Evolutionary conservation across 805 yeast species (phyloP).

Genomic region (Suhomyces emberorum): DNA sequence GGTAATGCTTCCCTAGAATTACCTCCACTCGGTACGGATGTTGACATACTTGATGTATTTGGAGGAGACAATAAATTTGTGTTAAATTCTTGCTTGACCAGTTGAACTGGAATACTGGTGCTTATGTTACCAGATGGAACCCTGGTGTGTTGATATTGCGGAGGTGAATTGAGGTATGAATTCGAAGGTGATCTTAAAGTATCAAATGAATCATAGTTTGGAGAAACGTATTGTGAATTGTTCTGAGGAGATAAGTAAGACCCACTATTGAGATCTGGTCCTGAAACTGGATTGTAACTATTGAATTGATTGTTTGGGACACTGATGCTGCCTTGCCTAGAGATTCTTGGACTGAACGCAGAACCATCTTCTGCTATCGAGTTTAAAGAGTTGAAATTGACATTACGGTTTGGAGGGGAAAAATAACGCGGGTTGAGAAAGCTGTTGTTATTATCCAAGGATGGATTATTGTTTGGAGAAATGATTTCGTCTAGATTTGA

Average conservation of each 20-base stretch:
- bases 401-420: slow-evolving; percentile 31
- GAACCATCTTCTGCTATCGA: slow-evolving; percentile 31
- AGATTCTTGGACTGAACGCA: slow-evolving; percentile 28
- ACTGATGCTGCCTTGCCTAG: slow-evolving; percentile 32
- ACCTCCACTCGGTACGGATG: slow-evolving; percentile 27
- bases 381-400: slow-evolving; percentile 26
- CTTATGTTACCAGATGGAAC: slow-evolving; percentile 15
- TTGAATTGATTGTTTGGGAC: slow-evolving; percentile 14
- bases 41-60: slow-evolving; percentile 18
- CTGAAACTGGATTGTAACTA: slow-evolving; percentile 7
- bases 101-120: slow-evolving; percentile 23
- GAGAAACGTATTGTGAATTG: slow-evolving; percentile 30
- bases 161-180: slow-evolving; percentile 38
- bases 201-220: slow-evolving; percentile 31
- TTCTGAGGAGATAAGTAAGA: slow-evolving; percentile 36
- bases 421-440: slow-evolving; percentile 39
- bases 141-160: slow-evolving; percentile 17
- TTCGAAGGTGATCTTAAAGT: slow-evolving; percentile 34
- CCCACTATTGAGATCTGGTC: slow-evolving; percentile 22
- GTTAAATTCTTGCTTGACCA: slow-evolving; percentile 12
- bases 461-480: slow-evolving; percentile 25
- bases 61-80: slow-evolving; percentile 26
- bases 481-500: slow-evolving; percentile 37
- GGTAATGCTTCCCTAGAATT: slow-evolving; percentile 15
- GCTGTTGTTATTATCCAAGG: slow-evolving; percentile 10